Base-by-base conservation (phyloP, 1,139 yeast genomes). In the Diutina neorugosa region DNA sequence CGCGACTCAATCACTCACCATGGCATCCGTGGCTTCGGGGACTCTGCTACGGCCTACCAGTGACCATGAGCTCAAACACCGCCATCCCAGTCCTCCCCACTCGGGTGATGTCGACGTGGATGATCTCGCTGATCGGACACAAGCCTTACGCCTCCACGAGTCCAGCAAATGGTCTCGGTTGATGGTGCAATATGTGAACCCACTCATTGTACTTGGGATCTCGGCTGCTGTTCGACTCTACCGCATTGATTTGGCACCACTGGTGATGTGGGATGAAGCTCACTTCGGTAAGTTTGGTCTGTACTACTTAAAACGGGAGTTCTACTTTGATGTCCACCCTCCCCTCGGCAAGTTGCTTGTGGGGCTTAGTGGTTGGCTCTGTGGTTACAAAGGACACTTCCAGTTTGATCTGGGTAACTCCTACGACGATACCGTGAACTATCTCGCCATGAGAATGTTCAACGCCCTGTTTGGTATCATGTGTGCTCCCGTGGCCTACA, bases 181-280 rank as follows among this genome's bases (percentile, higher is more conserved):
- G 12, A 57, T 58, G 55, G 27, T 21, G 9, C 12, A 52, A 31
- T 40, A 49, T 52, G 53, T 69, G 3, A 65, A 66, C 54, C 77
- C 78, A 5, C 55, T 73, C 9, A 16, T 71, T 1, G 63, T 74
- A 44, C 85, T 94, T 0, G 67, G 74, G 0, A 51, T 85, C 2
- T 82, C 95, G 1, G 79, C 86, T 14, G 77, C 77, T 58, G 76
- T 90, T 11, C 77, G 98, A 54, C 73, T 88, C 50, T 79, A 84
- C 61, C 74, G 75, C 41, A 86, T 93, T 53, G 86, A 82, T 54
- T 73, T 70, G 34, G 74, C 86, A 44, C 69, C 78, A 53, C 68
- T 73, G 44, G 97, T 94, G 11, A 84, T 90, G 8, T 93, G 99
- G 99, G 98, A 91, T 68, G 96, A 89, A 65, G 96, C 96, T 8